Evolutionary conservation across 2,329 filamentous ascomycete species (phyloP).

Genomic region (Verticillium nubilum): DNA sequence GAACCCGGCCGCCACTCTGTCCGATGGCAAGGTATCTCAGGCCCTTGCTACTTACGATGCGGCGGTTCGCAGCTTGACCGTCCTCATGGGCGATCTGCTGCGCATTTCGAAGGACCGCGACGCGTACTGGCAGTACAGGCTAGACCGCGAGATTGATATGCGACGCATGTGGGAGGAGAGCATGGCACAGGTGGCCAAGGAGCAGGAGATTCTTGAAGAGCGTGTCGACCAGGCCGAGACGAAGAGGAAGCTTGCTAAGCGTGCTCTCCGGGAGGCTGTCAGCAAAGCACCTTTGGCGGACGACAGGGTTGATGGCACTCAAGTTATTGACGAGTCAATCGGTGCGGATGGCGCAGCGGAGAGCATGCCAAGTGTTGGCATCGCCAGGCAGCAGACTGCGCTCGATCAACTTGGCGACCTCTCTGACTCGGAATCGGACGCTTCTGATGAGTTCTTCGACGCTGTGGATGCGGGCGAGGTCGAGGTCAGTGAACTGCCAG

Average conservation of each 20-base stretch:
- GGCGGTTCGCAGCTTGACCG: conserved; percentile 81
- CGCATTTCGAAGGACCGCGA: conserved; percentile 93
- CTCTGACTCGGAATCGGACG: conserved; percentile 76
- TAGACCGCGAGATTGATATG: conserved; percentile 88
- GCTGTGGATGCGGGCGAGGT: conserved; percentile 92
- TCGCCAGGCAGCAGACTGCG: conserved; percentile 52
- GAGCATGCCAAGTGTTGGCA: conserved; percentile 24
- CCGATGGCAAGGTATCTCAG: conserved; percentile 69
- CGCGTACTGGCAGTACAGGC: conserved; percentile 91
- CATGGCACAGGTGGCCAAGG: conserved; percentile 92
- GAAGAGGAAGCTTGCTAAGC: conserved; percentile 85
- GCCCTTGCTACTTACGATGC: conserved; percentile 83
- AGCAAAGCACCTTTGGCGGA: conserved; percentile 22
- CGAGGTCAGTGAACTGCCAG: conserved; percentile 66
- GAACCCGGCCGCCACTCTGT: conserved; percentile 67
- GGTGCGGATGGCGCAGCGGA: conserved; percentile 23
- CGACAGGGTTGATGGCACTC: conserved; percentile 22
- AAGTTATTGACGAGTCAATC: conserved; percentile 23
- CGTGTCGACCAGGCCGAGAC: conserved; percentile 84
- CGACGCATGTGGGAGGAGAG: conserved; percentile 98
- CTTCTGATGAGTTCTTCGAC: conserved; percentile 87
- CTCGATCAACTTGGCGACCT: conserved; percentile 68
- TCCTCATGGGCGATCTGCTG: conserved; percentile 77
- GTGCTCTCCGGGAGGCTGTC: conserved; percentile 79
- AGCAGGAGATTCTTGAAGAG: conserved; percentile 87